Evolutionary conservation across 2,329 filamentous ascomycete genomes (phyloP), one percentile per base, ranked within the genome.

Genomic region (Arachnomyces sp.): DNA sequence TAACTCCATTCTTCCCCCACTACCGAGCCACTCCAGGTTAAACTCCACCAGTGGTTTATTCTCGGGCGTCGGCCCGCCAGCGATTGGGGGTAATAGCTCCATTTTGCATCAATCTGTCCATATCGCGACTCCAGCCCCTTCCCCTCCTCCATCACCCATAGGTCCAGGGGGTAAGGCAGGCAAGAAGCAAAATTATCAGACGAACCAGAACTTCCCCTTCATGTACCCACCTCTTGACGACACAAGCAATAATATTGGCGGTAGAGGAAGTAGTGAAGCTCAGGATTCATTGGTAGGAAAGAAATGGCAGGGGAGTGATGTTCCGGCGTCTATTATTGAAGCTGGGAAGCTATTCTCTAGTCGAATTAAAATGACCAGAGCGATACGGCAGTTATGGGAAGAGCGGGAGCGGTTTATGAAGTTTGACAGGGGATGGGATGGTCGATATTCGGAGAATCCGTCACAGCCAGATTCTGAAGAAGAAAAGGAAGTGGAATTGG

Each of bases 111-210:
- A 96, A 55, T 87, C 92, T 4, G 90, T 98, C 4, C 92, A 98
- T 60, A 98, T 98, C 52, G 92, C 92, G n/a, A 98, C 92, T 1
- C 92, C 92, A 0, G 90, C 89, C 0, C 92, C 92, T 1, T 98
- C 92, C 0, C 92, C 92, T 16, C 92, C 92, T 0, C 92, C 92
- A 1, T 95, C 90, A 1, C 92, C 92, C 7, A 82, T 82, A 28
- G 89, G 77, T 1, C 75, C 77, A 2, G 77, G 88, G 17, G 88
- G 88, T 0, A 98, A 96, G 61, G 86, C 84, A 38, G 89, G 84
- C 1, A 98, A 98, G 71, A 98, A 98, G 59, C 92, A 98, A 56
- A 98, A 96, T 52, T 98, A 98, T 55, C 92, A 98, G 61, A 98
- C 92, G 0, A 98, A 98, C 56, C 92, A 98, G 54, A 92, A 95